Percentiles rank a stretch among this genome's conserved stretches.
Conservation (phyloP, 805 yeast species). For the Saccharomycopsis olivae region DNA sequence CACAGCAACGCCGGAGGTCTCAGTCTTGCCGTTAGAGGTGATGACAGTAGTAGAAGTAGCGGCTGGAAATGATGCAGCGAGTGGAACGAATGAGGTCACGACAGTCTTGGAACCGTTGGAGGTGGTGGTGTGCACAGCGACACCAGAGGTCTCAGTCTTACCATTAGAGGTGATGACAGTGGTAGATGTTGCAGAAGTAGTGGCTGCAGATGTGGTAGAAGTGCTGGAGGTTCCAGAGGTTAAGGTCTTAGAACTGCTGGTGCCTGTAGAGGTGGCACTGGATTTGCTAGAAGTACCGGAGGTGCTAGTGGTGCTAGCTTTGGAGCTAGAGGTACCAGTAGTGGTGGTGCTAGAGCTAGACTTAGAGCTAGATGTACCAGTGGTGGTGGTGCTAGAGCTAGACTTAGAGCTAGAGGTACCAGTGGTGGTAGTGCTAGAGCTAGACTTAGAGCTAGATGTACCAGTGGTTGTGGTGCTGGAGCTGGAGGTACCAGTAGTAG, state of each 20-base stretch:
- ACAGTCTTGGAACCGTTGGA: not conserved
- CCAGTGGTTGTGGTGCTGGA: conserved; percentile 20
- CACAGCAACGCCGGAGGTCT: not conserved
- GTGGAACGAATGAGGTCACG: not conserved
- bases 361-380: conserved; percentile 10
- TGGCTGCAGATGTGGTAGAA: not conserved
- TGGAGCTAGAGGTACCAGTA: not conserved
- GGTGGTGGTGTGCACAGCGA: not conserved
- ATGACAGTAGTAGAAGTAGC: not conserved
- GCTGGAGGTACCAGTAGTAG: conserved; percentile 17
- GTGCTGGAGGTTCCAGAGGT: not conserved
- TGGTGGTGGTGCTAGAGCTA: conserved; percentile 5
- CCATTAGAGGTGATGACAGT: not conserved
- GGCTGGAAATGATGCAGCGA: not conserved
- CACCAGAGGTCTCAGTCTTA: not conserved
- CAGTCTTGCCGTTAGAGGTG: not conserved
- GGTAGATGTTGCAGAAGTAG: not conserved
- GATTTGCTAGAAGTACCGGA: conserved; percentile 21
- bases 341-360: not conserved
- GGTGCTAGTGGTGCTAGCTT: conserved; percentile 7
- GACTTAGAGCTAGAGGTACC: not conserved
- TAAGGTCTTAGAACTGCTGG: conserved; percentile 20
- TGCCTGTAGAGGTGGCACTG: conserved; percentile 21
- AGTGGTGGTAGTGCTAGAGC: not conserved
- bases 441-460: conserved; percentile 10